Conservation (phyloP, 805 yeast genomes). For the Wickerhamomyces sydowiorum region DNA sequence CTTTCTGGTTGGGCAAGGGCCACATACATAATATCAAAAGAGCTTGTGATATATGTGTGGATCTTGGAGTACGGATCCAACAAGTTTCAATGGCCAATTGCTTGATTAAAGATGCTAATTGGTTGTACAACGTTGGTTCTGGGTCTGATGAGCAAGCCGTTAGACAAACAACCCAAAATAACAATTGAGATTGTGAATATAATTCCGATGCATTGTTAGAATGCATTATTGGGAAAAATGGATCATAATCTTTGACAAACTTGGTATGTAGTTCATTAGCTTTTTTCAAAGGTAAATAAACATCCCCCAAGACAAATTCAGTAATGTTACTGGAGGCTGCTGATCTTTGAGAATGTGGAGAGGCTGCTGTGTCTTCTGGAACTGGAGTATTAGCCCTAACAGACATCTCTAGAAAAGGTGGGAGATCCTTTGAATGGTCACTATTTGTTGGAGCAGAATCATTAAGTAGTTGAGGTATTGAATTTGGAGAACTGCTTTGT, state of each 20-base stretch:
- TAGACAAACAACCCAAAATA: constrained; percentile 87
- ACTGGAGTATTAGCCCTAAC: constrained; percentile 29
- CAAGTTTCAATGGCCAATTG: constrained; percentile 88
- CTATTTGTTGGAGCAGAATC: constrained; percentile 38
- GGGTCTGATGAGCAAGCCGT: constrained; percentile 86
- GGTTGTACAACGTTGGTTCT: constrained; percentile 73
- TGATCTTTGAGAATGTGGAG: constrained; percentile 20
- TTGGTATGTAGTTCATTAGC: constrained; percentile 70
- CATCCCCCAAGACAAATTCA: constrained; percentile 75
- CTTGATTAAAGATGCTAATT: constrained; percentile 71
- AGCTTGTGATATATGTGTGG: constrained; percentile 91
- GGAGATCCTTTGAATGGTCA: constrained; percentile 27
- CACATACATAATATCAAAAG: constrained; percentile 77
- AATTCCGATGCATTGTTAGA: constrained; percentile 69
- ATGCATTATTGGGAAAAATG: constrained; percentile 73
- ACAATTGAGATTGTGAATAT: constrained; percentile 73
- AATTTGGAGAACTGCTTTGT: constrained; percentile 17
- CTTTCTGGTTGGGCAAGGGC: constrained; percentile 92
- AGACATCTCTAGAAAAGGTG: constrained; percentile 38
- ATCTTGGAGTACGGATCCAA: constrained; percentile 89
- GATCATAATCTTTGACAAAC: constrained; percentile 62
- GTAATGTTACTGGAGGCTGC: constrained; percentile 30
- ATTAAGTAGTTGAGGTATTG: constrained; percentile 31
- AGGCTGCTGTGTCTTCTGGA: constrained; percentile 8
- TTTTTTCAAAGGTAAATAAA: constrained; percentile 54